A percentile compares a stretch with the other conserved stretches of the same genome.
Conservation (phyloP, 176 grass and related monocot species). For the Ampelocalamus luodianensis region DNA sequence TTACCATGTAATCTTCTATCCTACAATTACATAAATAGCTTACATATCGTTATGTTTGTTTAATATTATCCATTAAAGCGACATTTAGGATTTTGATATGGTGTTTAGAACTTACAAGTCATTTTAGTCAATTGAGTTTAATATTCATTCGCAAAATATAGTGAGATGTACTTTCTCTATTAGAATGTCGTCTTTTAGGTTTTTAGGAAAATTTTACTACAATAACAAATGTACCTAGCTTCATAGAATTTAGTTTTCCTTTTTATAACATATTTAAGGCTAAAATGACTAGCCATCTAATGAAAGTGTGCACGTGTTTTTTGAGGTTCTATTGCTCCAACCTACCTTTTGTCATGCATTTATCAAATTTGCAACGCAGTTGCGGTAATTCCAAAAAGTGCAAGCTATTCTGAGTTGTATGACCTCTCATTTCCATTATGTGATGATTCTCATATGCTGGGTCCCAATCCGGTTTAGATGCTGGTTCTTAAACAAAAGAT, state of each 20-base stretch:
- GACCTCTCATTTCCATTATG: no score
- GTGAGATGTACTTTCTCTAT: background rate
- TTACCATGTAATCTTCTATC: background rate
- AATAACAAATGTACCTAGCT: background rate
- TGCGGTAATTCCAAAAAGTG: no score
- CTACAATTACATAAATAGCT: background rate
- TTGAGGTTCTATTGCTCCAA: no score
- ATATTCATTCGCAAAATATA: background rate
- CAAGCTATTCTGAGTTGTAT: no score
- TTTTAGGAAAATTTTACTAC: no score
- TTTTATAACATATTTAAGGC: background rate
- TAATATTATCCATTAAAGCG: background rate
- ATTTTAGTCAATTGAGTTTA: background rate
- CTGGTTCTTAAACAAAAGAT: no score
- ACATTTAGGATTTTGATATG: background rate
- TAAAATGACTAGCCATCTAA: constrained; percentile 22
- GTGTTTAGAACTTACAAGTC: background rate
- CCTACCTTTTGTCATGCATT: no score
- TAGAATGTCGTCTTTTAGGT: no score
- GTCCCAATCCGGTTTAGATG: no score
- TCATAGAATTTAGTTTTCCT: background rate
- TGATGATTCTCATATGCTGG: no score
- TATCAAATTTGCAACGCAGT: no score
- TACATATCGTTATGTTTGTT: background rate
- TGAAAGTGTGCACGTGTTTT: background rate